phyloP scores from a whole-genome alignment of 2,329 filamentous ascomycete genomes.

The Apiospora kogelbergensis region DNA sequence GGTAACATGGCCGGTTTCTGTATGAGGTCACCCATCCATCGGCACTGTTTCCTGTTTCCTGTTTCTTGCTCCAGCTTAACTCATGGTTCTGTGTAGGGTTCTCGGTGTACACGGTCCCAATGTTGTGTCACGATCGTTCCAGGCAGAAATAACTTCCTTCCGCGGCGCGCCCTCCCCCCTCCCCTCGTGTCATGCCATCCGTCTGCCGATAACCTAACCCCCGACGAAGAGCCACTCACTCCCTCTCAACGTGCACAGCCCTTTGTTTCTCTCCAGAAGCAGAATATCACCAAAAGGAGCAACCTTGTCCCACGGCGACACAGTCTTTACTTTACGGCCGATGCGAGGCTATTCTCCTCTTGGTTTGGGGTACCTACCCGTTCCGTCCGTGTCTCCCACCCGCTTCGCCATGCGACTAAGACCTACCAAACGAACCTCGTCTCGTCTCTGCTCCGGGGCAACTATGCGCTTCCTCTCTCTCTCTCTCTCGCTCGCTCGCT shows the following conservation, averaged over 20 bases:
- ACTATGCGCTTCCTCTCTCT: neutral
- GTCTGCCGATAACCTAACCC: conserved; percentile 8
- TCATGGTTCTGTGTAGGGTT: neutral
- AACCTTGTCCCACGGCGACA: conserved; percentile 7
- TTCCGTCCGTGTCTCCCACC: neutral
- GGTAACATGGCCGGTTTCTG: neutral
- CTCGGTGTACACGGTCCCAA: neutral
- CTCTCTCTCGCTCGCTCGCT: neutral
- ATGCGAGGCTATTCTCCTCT: conserved; percentile 4
- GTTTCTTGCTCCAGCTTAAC: neutral
- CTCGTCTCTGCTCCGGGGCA: neutral
- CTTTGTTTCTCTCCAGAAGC: neutral
- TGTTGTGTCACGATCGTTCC: neutral
- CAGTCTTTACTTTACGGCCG: conserved; percentile 1
- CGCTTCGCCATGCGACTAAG: neutral
- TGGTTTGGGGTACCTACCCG: conserved; percentile 1
- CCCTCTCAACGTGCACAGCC: neutral
- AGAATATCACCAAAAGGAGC: neutral
- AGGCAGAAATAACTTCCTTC: conserved; percentile 6
- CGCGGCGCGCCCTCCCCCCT: neutral
- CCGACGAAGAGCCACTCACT: neutral
- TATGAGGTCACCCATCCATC: neutral
- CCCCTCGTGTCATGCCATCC: conserved; percentile 2
- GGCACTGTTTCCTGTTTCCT: neutral
- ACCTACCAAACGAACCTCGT: neutral